Evolutionary conservation across 768 basidiomycete species (phyloP), one percentile per base, ranked within the genome.

Genomic region (Clavaria fumosa): DNA sequence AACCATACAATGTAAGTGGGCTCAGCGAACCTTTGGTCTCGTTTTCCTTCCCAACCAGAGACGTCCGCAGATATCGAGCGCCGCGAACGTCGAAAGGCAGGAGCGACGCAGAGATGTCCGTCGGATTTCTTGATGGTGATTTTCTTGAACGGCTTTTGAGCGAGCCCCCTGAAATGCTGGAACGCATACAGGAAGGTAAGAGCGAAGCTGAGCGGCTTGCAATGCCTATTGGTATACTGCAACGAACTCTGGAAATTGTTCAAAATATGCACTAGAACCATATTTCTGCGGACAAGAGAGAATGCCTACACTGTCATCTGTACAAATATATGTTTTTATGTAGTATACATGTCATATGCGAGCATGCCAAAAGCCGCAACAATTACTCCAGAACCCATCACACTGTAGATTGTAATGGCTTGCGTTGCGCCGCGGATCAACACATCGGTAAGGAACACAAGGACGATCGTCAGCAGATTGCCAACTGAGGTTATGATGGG

Each of bases 401-500:
- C 43, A 39, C 84, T 83, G 68, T 78, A 79, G 2, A 69, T 18
- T 0, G 78, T 85, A 40, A 89, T 52, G 1, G 68, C 62, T 24
- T 73, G 66, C 26, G 67, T 53, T 3, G 69, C 74, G 36, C 67
- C 65, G 15, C 84, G 75, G 43, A 89, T 78, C 12, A 78, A 45
- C 5, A 79, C 64, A 56, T 96, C 90, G 28, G 80, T 73, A 11
- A 85, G 48, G 33, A 89, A 71, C 10, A 89, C 83, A 34, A 95
- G 67, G 24, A 93, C 84, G 46, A 93, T 91, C 4, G 90, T 90
- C n/a, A 93, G 66, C n/a, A 97, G 67, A 55, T 73, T 88, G 31
- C 88, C 89, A 22, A 95, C 89, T 2, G 84, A 86, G 6, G 77
- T 75, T 30, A 88, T 70, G 28, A 90, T 74, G 4, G 88, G 88